These are phyloP conservation scores for Xylaria sp. DNA, from an alignment of 495 filamentous ascomycete genomes.

Conservation along the genomic window DNA sequence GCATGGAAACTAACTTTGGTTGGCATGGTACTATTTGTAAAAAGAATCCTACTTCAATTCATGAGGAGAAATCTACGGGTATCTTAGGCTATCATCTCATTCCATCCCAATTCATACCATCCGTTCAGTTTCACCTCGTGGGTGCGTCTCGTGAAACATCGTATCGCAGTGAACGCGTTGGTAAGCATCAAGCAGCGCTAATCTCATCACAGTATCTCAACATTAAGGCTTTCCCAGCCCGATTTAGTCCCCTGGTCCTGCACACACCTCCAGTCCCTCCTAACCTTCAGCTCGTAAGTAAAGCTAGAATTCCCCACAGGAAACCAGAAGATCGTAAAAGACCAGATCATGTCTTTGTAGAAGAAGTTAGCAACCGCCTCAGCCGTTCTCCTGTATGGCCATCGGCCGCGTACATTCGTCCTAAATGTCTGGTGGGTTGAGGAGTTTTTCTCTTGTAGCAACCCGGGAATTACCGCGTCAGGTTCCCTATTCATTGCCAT, in stretches of 20 bases:
- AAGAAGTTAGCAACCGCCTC: no score
- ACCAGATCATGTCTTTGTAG: no score
- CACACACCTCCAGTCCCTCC: background rate
- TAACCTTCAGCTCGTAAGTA: background rate
- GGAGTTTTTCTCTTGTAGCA: no score
- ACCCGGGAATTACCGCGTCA: background rate
- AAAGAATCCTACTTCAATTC: background rate
- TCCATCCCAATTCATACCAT: background rate
- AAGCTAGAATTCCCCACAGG: background rate
- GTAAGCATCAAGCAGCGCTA: background rate
- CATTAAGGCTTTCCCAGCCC: background rate
- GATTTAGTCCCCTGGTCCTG: background rate
- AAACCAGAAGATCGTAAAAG: no score
- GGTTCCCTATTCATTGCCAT: background rate
- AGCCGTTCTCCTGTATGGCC: no score
- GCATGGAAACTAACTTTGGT: background rate
- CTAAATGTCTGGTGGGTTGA: background rate
- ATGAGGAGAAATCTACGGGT: constrained; percentile 13
- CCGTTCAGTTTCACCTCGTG: background rate
- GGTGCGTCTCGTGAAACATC: background rate
- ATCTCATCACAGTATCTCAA: background rate
- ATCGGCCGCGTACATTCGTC: background rate
- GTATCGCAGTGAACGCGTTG: background rate
- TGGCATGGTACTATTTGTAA: background rate
- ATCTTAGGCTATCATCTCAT: constrained; percentile 6